Percentiles rank a stretch among this genome's conserved stretches.
These are phyloP conservation scores for Pichia paraexigua DNA, from an alignment of 805 yeast genomes.

Conservation along the genomic window DNA sequence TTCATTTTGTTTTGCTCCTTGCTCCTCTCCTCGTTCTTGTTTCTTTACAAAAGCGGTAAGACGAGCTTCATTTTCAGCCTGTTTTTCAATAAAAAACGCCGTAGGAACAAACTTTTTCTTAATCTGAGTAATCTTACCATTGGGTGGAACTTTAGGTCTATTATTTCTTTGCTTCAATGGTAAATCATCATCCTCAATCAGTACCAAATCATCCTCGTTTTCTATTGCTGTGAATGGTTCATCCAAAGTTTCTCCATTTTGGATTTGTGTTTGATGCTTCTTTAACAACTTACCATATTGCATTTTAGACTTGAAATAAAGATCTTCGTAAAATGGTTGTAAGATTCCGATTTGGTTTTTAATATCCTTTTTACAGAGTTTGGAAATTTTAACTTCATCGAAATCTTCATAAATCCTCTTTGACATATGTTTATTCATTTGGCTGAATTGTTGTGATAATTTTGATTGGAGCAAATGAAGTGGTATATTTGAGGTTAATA, in stretches of 20 bases:
- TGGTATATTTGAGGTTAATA: slow-evolving; percentile 80
- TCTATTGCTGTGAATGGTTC: slow-evolving; percentile 19
- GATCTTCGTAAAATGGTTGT: slow-evolving; percentile 42
- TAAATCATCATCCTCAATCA: slow-evolving; percentile 78
- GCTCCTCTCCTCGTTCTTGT: not conserved
- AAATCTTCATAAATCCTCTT: slow-evolving; percentile 58
- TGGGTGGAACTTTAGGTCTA: slow-evolving; percentile 81
- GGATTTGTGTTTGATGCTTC: slow-evolving; percentile 28
- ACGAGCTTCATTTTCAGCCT: slow-evolving; percentile 17
- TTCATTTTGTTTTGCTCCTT: not conserved
- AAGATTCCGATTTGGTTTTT: slow-evolving; percentile 49
- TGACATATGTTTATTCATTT: slow-evolving; percentile 37
- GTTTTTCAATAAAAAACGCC: slow-evolving; percentile 46
- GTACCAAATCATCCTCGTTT: slow-evolving; percentile 35
- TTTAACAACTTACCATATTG: slow-evolving; percentile 36
- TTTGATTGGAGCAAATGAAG: slow-evolving; percentile 77
- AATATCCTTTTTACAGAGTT: slow-evolving; percentile 45
- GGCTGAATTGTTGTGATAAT: slow-evolving; percentile 49
- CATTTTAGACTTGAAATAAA: slow-evolving; percentile 34
- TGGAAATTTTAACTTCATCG: slow-evolving; percentile 44
- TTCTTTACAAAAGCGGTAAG: not conserved
- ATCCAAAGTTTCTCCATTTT: slow-evolving; percentile 13
- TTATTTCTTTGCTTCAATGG: slow-evolving; percentile 70
- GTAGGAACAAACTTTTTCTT: slow-evolving; percentile 55
- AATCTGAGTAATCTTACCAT: slow-evolving; percentile 67